A percentile compares a stretch with the other conserved stretches of the same genome.
phyloP scores from a whole-genome alignment of 2,329 filamentous ascomycete species.

The Teratosphaeria gauchensis region DNA sequence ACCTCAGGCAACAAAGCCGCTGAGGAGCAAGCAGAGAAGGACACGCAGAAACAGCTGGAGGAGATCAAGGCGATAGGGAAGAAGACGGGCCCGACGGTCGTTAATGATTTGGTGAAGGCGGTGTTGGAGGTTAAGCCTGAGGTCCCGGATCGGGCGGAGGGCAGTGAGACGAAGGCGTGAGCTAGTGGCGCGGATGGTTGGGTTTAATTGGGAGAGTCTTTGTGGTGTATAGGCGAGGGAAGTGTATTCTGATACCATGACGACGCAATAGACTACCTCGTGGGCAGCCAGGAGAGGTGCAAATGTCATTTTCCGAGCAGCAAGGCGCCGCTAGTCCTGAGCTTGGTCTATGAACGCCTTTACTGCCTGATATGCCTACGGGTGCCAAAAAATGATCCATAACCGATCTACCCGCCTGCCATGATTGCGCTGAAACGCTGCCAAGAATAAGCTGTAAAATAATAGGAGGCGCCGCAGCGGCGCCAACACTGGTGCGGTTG shows the following conservation, averaged over 20 bases:
- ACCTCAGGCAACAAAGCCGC: constrained; percentile 75
- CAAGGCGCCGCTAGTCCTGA: neutral
- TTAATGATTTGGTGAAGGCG: constrained; percentile 74
- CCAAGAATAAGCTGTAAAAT: neutral
- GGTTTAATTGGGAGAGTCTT: neutral
- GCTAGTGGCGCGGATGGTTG: neutral
- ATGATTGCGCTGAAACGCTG: neutral
- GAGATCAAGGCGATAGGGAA: constrained; percentile 73
- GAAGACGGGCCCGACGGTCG: constrained; percentile 68
- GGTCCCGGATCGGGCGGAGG: constrained; percentile 38
- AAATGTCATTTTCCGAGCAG: no score
- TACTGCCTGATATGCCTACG: neutral
- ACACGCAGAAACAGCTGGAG: constrained; percentile 70
- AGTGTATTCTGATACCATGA: neutral
- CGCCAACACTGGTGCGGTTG: neutral
- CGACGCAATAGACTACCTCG: neutral
- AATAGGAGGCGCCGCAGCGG: neutral
- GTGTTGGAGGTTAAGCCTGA: constrained; percentile 76
- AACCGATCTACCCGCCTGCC: neutral
- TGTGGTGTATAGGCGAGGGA: neutral
- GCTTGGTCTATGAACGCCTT: neutral
- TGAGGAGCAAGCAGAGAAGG: constrained; percentile 63
- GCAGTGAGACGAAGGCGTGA: constrained; percentile 1
- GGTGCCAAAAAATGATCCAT: neutral
- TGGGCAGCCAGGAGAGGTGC: no score